These are phyloP conservation scores for Cutaneotrichosporon sp. DNA, from an alignment of 1,284 basidiomycete species.

Conservation along the genomic window DNA sequence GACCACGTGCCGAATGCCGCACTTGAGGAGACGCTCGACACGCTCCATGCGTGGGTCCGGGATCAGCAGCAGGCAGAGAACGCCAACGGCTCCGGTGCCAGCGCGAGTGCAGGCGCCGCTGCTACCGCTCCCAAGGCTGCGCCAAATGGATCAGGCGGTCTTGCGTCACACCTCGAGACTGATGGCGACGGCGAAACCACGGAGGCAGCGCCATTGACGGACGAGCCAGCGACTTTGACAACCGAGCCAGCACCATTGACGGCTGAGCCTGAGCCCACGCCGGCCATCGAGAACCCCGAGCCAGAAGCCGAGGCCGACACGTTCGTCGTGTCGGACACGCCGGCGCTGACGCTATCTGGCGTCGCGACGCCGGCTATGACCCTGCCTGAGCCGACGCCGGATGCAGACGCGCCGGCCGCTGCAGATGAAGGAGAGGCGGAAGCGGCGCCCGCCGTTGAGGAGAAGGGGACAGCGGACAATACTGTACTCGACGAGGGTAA, in stretches of 20 bases:
- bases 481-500: too few relatives aligned
- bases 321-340: not conserved
- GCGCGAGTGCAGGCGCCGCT: not conserved
- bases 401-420: not conserved
- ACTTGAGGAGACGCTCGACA: constrained; percentile 14
- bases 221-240: not conserved
- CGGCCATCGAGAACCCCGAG: not conserved
- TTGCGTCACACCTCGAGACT: not conserved
- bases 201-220: not conserved
- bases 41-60: constrained; percentile 22
- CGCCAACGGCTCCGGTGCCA: not conserved
- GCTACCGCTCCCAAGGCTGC: not conserved
- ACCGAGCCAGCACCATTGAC: not conserved
- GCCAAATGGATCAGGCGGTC: not conserved
- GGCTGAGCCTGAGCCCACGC: not conserved
- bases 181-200: not conserved
- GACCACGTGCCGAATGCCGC: constrained; percentile 1
- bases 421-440: not conserved
- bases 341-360: not conserved
- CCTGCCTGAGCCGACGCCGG: not conserved
- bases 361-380: not conserved
- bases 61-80: constrained; percentile 14
- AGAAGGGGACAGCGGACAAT: too few relatives aligned
- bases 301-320: not conserved
- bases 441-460: constrained; percentile 4